These are phyloP conservation scores for Fusarium circinatum DNA, from an alignment of 2,329 filamentous ascomycete species.

Conservation along the genomic window DNA sequence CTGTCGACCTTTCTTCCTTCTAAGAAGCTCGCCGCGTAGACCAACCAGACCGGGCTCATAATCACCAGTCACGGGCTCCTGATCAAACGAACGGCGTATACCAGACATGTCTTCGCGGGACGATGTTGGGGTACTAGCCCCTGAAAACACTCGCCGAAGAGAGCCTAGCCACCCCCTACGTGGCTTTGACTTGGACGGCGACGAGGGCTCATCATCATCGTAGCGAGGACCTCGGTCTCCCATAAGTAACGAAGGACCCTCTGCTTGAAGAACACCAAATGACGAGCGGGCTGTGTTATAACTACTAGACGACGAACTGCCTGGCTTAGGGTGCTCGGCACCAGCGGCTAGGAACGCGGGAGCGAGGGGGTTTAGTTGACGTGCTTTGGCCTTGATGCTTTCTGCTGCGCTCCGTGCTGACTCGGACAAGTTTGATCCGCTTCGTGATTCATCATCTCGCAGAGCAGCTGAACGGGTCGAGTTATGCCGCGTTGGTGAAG, in stretches of 20 bases:
- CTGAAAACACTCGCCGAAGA: slow-evolving; percentile 69
- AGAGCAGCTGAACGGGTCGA: slow-evolving; percentile 50
- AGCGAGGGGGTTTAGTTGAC: slow-evolving; percentile 49
- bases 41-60: slow-evolving; percentile 58
- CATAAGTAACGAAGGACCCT: slow-evolving; percentile 62
- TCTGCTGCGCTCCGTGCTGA: slow-evolving; percentile 59
- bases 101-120: slow-evolving; percentile 45
- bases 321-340: slow-evolving; percentile 48
- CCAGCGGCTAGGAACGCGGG: slow-evolving; percentile 41
- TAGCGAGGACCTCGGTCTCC: slow-evolving; percentile 43
- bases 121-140: slow-evolving; percentile 49
- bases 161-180: slow-evolving; percentile 75
- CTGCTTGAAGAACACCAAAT: slow-evolving; percentile 62
- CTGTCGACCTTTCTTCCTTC: slow-evolving; percentile 64
- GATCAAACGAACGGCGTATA: slow-evolving; percentile 47
- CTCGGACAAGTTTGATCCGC: slow-evolving; percentile 67
- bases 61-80: slow-evolving; percentile 51
- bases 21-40: slow-evolving; percentile 60
- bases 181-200: slow-evolving; percentile 67
- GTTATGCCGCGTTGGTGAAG: slow-evolving; percentile 53
- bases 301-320: slow-evolving; percentile 56
- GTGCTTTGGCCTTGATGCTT: slow-evolving; percentile 50
- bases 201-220: slow-evolving; percentile 57
- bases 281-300: slow-evolving; percentile 66
- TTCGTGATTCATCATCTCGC: slow-evolving; percentile 61